phyloP scores from a whole-genome alignment of 2,329 filamentous ascomycete species.

The Aspergillus aculeatinus region DNA sequence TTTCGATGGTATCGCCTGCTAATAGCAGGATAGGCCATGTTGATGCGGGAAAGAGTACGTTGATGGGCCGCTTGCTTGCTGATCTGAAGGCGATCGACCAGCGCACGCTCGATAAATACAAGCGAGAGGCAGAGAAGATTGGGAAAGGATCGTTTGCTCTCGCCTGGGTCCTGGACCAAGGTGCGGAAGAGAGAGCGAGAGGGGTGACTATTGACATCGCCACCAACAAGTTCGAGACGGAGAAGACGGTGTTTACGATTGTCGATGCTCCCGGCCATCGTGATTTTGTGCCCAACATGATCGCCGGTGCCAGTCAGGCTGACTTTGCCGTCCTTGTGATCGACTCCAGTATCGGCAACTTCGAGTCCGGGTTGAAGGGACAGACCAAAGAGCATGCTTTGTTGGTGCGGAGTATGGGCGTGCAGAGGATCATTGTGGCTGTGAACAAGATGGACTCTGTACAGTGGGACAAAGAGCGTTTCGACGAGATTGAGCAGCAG shows the following conservation, averaged over 20 bases:
- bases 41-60: constrained; percentile 93
- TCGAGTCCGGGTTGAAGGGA: constrained; percentile 88
- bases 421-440: constrained; percentile 82
- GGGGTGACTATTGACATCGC: constrained; percentile 97
- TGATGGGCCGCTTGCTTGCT: constrained; percentile 91
- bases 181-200: constrained; percentile 80
- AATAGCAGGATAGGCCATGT: constrained; percentile 69
- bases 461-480: constrained; percentile 77
- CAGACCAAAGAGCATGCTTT: constrained; percentile 94
- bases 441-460: constrained; percentile 94
- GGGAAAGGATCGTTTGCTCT: constrained; percentile 95
- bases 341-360: constrained; percentile 84
- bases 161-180: constrained; percentile 94
- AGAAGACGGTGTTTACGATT: constrained; percentile 84
- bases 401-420: constrained; percentile 83
- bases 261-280: constrained; percentile 91
- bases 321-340: constrained; percentile 95
- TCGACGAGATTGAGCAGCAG: constrained; percentile 80
- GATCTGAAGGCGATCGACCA: constrained; percentile 88
- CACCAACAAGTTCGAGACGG: constrained; percentile 89
- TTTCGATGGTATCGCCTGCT: constrained; percentile 21
- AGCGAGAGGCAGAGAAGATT: constrained; percentile 82
- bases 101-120: constrained; percentile 82
- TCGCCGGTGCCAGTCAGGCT: constrained; percentile 90
- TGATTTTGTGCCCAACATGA: constrained; percentile 99